Evolutionary conservation across 2,329 filamentous ascomycete genomes (phyloP).

Genomic region (Ciborinia camelliae): DNA sequence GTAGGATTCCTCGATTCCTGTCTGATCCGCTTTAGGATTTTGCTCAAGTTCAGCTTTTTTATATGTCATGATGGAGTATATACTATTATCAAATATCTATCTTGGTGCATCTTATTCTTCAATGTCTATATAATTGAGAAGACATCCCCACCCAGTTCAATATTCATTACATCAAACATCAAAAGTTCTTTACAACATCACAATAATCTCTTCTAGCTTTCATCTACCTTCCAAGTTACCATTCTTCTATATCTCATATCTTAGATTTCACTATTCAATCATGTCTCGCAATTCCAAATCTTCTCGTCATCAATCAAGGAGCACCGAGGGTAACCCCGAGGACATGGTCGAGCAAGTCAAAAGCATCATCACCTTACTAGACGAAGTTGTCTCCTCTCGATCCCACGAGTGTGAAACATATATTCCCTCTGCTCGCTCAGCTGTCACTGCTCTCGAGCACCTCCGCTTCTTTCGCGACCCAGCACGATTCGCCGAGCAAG

Average conservation of each 20-base stretch:
- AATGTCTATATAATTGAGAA: conserved; percentile 9
- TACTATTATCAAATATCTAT: conserved; percentile 4
- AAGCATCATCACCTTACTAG: conserved; percentile 30
- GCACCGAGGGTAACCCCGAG: conserved; percentile 24
- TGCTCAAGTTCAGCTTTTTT: conserved; percentile 4
- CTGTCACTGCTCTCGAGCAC: conserved; percentile 41
- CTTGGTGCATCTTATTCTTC: conserved; percentile 5
- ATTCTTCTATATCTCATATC: neutral
- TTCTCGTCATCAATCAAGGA: conserved; percentile 28
- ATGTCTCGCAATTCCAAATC: conserved; percentile 30
- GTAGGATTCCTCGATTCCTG: conserved; percentile 12
- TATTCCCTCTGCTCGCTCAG: conserved; percentile 41
- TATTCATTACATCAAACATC: neutral
- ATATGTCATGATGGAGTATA: neutral
- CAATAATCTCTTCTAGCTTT: neutral
- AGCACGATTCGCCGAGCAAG: conserved; percentile 40
- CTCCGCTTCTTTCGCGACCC: conserved; percentile 41
- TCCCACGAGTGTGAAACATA: conserved; percentile 35
- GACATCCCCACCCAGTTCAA: neutral
- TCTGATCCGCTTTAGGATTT: conserved; percentile 11
- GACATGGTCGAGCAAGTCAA: conserved; percentile 34
- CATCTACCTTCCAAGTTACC: neutral
- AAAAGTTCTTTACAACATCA: neutral
- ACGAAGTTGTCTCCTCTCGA: conserved; percentile 30
- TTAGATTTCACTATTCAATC: neutral